Conservation (phyloP, 1,284 basidiomycete genomes). For the Austroboletus rostrupii region DNA sequence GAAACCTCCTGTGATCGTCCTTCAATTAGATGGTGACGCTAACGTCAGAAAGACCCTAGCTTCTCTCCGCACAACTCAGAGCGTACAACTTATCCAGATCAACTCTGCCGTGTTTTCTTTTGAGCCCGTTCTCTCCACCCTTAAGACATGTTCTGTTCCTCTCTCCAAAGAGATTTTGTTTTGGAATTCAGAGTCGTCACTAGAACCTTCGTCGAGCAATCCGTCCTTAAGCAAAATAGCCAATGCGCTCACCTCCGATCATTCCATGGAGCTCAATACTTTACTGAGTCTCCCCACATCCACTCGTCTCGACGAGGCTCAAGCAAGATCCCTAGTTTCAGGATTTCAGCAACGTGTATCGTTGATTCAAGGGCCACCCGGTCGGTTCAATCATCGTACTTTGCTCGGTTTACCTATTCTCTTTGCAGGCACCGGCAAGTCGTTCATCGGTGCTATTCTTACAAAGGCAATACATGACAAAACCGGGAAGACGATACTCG, state of each 20-base stretch:
- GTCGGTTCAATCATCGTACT: conserved; percentile 30
- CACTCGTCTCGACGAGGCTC: conserved; percentile 48
- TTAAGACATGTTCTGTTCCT: conserved; percentile 39
- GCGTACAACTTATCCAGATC: conserved; percentile 48
- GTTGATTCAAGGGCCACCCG: conserved; percentile 64
- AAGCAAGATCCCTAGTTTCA: conserved; percentile 45
- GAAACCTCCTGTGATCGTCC: conserved; percentile 45
- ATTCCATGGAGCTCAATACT: conserved; percentile 34
- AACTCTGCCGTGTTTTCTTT: conserved; percentile 56
- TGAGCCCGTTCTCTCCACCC: conserved; percentile 51
- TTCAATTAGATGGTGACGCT: conserved; percentile 45
- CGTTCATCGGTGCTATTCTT: conserved; percentile 59
- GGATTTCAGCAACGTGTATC: conserved; percentile 51
- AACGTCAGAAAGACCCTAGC: conserved; percentile 35
- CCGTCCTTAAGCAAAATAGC: background rate
- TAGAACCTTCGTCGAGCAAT: no score
- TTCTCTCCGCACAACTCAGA: conserved; percentile 30
- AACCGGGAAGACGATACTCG: conserved; percentile 47
- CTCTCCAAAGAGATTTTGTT: conserved; percentile 47
- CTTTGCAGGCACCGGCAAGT: conserved; percentile 59
- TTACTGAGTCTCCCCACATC: conserved; percentile 21
- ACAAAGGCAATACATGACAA: conserved; percentile 52
- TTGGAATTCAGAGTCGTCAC: conserved; percentile 34
- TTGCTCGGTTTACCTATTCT: background rate
- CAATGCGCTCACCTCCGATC: conserved; percentile 27